Evolutionary conservation across 2,329 filamentous ascomycete genomes (phyloP).

Genomic region (Fusarium sp.): DNA sequence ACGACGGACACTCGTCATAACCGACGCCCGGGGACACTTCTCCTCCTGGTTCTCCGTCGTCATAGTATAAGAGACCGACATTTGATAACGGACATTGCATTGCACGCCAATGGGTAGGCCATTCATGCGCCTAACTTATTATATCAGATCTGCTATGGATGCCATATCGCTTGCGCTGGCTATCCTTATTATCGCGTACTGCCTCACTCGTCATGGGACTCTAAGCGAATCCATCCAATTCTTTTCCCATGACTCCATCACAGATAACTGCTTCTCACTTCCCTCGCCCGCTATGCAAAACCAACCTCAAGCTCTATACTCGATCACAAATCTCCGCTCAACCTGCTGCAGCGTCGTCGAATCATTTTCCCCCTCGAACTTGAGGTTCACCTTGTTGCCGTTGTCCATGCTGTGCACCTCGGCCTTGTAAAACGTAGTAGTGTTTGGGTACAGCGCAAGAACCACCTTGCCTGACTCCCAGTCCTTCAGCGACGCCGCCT

Average conservation of each 20-base stretch:
- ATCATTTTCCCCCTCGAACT: slow-evolving; percentile 85
- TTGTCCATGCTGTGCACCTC: slow-evolving; percentile 79
- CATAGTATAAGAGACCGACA: not conserved
- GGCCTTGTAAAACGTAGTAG: slow-evolving; percentile 87
- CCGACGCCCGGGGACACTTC: not conserved
- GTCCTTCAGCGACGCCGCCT: slow-evolving; percentile 64
- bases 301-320: slow-evolving; percentile 64
- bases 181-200: slow-evolving; percentile 1
- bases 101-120: not conserved
- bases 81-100: not conserved
- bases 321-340: slow-evolving; percentile 80
- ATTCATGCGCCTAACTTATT: not conserved
- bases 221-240: not conserved
- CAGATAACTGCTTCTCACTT: not conserved
- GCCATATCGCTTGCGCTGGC: not conserved
- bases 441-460: slow-evolving; percentile 83
- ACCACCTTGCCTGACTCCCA: slow-evolving; percentile 78
- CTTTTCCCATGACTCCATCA: not conserved
- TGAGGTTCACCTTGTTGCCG: slow-evolving; percentile 69
- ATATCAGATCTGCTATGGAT: not conserved
- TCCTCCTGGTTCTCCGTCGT: not conserved
- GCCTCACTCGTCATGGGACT: not conserved
- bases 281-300: not conserved
- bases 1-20: slow-evolving; percentile 2
- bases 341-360: slow-evolving; percentile 80